Evolutionary conservation across 768 basidiomycete species (phyloP).

Genomic region (Hypholoma sublateritium): DNA sequence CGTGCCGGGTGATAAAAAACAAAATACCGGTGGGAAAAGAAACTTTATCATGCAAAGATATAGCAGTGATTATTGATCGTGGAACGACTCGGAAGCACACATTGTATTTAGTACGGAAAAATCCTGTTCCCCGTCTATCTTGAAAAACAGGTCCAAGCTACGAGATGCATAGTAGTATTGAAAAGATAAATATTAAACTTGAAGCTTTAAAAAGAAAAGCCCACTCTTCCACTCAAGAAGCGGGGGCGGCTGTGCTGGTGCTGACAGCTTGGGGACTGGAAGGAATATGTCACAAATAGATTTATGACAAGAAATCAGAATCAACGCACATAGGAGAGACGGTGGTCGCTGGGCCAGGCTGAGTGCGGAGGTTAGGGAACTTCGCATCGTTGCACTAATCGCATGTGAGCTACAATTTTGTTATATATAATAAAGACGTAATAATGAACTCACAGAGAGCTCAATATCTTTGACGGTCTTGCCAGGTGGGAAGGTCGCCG

Average conservation of each 20-base stretch:
- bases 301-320: too few species aligned
- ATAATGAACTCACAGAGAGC: conserved; percentile 27
- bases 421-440: not conserved
- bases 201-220: not conserved
- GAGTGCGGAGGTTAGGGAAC: conserved; percentile 11
- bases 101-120: too few species aligned
- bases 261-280: not conserved
- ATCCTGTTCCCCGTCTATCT: too few species aligned
- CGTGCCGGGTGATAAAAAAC: too few species aligned
- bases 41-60: too few species aligned
- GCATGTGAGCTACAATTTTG: not conserved
- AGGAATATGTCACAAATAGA: not conserved
- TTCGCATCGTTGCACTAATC: conserved; percentile 6
- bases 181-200: not conserved
- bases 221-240: not conserved
- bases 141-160: too few species aligned
- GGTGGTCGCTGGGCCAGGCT: conserved; percentile 11
- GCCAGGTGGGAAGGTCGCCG: conserved; percentile 32
- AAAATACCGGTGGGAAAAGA: too few species aligned
- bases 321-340: conserved; percentile 9
- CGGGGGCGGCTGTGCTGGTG: not conserved
- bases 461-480: conserved; percentile 25
- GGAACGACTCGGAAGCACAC: too few species aligned
- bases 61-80: too few species aligned
- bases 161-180: not conserved